Conservation (phyloP, 2,329 filamentous ascomycete species). For the Trichoderma citrinoviride region DNA sequence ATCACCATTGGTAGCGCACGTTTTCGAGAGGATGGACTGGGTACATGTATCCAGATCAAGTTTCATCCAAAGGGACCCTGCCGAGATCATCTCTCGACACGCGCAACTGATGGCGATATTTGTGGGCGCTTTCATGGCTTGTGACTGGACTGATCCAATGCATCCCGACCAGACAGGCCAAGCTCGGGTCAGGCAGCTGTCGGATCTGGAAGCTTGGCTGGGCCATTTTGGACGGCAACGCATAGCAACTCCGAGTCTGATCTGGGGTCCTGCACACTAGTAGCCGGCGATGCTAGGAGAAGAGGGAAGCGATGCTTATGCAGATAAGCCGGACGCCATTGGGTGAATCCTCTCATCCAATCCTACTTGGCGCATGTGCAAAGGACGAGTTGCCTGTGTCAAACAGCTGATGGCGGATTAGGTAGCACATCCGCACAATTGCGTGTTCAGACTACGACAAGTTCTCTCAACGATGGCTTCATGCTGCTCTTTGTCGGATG, state of each 20-base stretch:
- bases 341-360: not conserved
- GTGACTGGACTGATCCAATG: slow-evolving; percentile 63
- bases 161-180: slow-evolving; percentile 64
- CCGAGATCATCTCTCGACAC: slow-evolving; percentile 48
- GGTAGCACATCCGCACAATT: not conserved
- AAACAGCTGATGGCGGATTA: not conserved
- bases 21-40: slow-evolving; percentile 73
- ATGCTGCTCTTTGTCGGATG: not conserved
- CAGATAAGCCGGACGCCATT: no score
- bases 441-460: no score
- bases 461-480: not conserved
- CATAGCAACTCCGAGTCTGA: no score
- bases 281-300: not conserved
- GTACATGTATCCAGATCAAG: slow-evolving; percentile 84
- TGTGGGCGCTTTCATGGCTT: slow-evolving; percentile 65
- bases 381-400: not conserved
- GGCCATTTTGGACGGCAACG: not conserved
- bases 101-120: slow-evolving; percentile 60
- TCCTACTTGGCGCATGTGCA: no score
- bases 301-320: not conserved
- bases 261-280: no score
- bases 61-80: slow-evolving; percentile 51
- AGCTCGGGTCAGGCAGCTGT: slow-evolving; percentile 46
- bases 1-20: slow-evolving; percentile 65
- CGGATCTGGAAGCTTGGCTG: slow-evolving; percentile 55